Evolutionary conservation across 441 rosid genomes (phyloP), one percentile per base, ranked within the genome.

Genomic region (Erysimum cheiri): DNA sequence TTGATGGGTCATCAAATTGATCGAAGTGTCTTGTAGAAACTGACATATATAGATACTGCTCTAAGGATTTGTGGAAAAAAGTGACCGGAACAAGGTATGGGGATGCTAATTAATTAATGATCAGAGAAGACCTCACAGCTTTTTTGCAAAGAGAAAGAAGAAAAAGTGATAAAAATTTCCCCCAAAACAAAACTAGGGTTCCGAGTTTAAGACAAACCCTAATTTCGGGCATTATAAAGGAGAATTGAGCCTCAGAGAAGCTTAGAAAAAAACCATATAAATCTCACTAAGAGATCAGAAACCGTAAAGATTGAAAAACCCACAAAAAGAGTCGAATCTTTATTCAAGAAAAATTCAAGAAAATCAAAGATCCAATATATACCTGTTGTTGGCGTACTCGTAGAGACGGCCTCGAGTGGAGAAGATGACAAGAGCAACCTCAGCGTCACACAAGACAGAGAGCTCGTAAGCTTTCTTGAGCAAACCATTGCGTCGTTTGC

Each of bases 391-490:
- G 60, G 86, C 83, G 26, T 84, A 84, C 41, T 87, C 91, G 44
- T 84, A 87, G 75, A 87, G 88, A 24, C 87, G 85, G 41, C 87
- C 91, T 19, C 88, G 87, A 81, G 72, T 85, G 15, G 88, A 84
- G 85, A 87, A 87, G 83, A 87, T 79, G 63, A 87, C 74, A 44
- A 87, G 88, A 56, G 88, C 85, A 28, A 86, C 85, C 59, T 86
- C 91, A 33, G 87, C 88, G 15, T 86, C 91, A 57, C 88, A 86
- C 56, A 86, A 77, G 29, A 84, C 86, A 59, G 91, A 83, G 61
- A 87, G 76, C 73, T 87, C 91, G 41, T 82, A 83, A 63, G 91
- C 91, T 71, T 87, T 87, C 84, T 87, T 87, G 64, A 87, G 80
- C 77, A 87, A 74, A 28, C 91, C 91, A 69, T 83, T 83, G 39